phyloP scores from a whole-genome alignment of 371 early-diverging fungal species.

The Racocetra persica region DNA sequence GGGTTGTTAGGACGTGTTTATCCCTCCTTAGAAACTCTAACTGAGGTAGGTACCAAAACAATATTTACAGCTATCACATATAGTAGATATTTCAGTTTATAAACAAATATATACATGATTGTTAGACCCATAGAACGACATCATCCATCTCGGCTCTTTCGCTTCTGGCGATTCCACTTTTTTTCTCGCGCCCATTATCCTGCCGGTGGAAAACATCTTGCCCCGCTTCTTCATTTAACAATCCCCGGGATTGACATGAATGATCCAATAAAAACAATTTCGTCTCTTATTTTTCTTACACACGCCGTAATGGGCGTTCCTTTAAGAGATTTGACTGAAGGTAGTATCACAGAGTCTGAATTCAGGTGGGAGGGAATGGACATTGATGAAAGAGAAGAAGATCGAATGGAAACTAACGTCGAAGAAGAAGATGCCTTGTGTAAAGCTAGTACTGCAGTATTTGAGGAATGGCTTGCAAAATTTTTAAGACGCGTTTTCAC shows the following conservation, averaged over 20 bases:
- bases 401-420: constrained; percentile 55
- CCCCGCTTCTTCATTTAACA: constrained; percentile 75
- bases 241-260: constrained; percentile 93
- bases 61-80: too few species aligned
- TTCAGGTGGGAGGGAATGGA: constrained; percentile 58
- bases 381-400: constrained; percentile 56
- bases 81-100: not conserved
- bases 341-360: constrained; percentile 46
- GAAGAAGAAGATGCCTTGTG: constrained; percentile 69
- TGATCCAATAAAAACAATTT: constrained; percentile 82
- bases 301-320: constrained; percentile 72
- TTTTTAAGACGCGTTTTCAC: constrained; percentile 80
- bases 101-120: not conserved
- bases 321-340: constrained; percentile 63
- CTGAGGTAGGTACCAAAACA: constrained; percentile 63
- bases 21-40: constrained; percentile 86
- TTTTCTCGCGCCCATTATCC: constrained; percentile 78
- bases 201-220: constrained; percentile 83
- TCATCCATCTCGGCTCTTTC: constrained; percentile 79
- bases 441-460: constrained; percentile 74
- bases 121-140: constrained; percentile 82
- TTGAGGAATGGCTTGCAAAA: constrained; percentile 88
- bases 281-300: constrained; percentile 78
- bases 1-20: constrained; percentile 83
- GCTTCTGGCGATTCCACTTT: constrained; percentile 70